Evolutionary conservation across 2,329 filamentous ascomycete species (phyloP).

Genomic region (Colletotrichum eleusines): DNA sequence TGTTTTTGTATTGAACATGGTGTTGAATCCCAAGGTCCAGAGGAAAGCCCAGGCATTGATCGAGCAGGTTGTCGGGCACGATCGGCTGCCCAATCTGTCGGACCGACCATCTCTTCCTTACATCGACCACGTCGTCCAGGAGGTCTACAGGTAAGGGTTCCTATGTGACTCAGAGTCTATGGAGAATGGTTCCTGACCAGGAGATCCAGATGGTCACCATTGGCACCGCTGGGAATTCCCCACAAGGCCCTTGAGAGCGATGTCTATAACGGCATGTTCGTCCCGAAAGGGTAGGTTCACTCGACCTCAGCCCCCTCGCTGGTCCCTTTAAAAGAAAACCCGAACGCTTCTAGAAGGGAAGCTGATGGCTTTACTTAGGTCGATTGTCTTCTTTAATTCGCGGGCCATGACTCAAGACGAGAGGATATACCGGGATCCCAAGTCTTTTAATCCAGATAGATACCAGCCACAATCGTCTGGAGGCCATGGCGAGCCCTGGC

Average conservation of each 20-base stretch:
- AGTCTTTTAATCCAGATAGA: constrained; percentile 60
- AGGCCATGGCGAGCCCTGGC: constrained; percentile 57
- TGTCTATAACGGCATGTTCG: constrained; percentile 66
- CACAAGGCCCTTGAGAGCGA: constrained; percentile 68
- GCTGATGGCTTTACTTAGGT: constrained; percentile 40
- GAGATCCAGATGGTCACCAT: constrained; percentile 54
- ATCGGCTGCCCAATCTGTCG: constrained; percentile 59
- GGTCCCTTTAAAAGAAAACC: constrained; percentile 5
- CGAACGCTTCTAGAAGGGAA: constrained; percentile 37
- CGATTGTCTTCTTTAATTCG: constrained; percentile 57
- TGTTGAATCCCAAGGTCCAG: constrained; percentile 56
- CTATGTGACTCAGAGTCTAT: neutral
- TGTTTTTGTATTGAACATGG: constrained; percentile 41
- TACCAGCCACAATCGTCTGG: constrained; percentile 50
- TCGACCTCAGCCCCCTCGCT: constrained; percentile 21
- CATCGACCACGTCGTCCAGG: constrained; percentile 54
- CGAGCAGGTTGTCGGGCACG: constrained; percentile 59
- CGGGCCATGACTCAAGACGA: constrained; percentile 59
- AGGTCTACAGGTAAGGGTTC: constrained; percentile 48
- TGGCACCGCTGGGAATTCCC: constrained; percentile 64
- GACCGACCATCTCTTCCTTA: constrained; percentile 59
- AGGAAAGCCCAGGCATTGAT: constrained; percentile 58
- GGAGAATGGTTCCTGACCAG: constrained; percentile 16
- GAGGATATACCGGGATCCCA: constrained; percentile 55
- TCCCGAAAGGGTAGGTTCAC: constrained; percentile 61